Base-by-base conservation (phyloP, 2,329 filamentous ascomycete genomes). In the Sporothrix mexicana region DNA sequence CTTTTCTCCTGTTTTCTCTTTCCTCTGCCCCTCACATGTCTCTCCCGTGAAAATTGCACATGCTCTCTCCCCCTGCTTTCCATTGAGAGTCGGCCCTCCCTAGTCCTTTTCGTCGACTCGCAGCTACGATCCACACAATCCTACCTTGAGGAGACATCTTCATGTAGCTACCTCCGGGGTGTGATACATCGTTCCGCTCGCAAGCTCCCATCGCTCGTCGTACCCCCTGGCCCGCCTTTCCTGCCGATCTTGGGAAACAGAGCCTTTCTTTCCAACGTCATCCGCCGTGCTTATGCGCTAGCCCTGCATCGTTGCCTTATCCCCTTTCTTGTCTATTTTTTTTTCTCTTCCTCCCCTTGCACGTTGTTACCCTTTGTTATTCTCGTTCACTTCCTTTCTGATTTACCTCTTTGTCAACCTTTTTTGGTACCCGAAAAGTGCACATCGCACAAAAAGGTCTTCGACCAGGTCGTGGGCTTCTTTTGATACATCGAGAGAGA, bases 211-310 rank as follows among this genome's bases (percentile, higher is more conserved):
- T 25, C 64, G 25, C 12, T 45, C 6, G 23, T 55, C 23, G n/a
- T 49, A 36, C 72, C 62, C 30, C 72, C 69, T 72, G 49, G 49
- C 23, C 59, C 49, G 51, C 15, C 49, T 25, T 62, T 36, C n/a
- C 9, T 69, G 59, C 72, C 62, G 72, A 71, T 71, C 72, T 64
- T 61, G 25, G 49, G 36, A 61, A 23, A 30, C 49, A 66, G 61
- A 47, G 61, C 61, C 30, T 36, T 53, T 51, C 30, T 36, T 53
- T 51, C 47, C 68, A 70, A 73, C 72, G 72, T 73, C 72, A 73
- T 73, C 72, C 61, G 15, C 72, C 66, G 51, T 57, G 36, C 57
- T 72, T 57, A 57, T 25, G 61, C 59, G 53, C 61, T 70, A 70
- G 71, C 47, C 61, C 45, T 57, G 25, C 23, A 64, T 36, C 71